These are phyloP conservation scores for Tylopilus orsonianus DNA, from an alignment of 1,284 basidiomycete genomes.

Conservation along the genomic window DNA sequence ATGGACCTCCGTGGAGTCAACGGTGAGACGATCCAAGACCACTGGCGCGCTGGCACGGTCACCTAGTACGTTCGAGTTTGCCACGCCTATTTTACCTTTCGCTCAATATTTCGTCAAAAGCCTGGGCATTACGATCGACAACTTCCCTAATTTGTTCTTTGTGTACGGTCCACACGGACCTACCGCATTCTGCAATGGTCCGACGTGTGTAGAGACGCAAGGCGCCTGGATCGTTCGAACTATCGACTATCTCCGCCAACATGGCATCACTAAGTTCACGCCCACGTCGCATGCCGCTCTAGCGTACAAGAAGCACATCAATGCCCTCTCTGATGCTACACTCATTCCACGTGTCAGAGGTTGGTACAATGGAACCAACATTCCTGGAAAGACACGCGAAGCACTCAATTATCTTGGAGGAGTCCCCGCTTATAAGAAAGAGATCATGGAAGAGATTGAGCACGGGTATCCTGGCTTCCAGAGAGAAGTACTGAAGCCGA, in stretches of 20 bases:
- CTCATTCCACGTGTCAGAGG: constrained; percentile 9
- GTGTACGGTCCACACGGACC: constrained; percentile 22
- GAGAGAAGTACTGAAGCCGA: constrained; percentile 3
- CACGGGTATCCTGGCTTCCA: constrained; percentile 15
- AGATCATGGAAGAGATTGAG: constrained; percentile 18
- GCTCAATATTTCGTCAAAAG: neutral
- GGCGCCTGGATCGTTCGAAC: constrained; percentile 14
- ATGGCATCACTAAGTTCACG: constrained; percentile 19
- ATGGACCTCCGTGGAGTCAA: constrained; percentile 12
- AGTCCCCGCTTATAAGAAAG: constrained; percentile 2
- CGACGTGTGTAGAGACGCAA: constrained; percentile 9
- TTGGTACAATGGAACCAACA: constrained; percentile 11
- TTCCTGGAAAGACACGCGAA: constrained; percentile 16
- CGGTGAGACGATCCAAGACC: constrained; percentile 20
- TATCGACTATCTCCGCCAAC: constrained; percentile 11
- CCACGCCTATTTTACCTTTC: neutral
- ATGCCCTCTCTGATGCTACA: neutral
- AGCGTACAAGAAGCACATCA: constrained; percentile 11
- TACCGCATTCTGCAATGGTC: constrained; percentile 10
- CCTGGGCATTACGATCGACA: constrained; percentile 20
- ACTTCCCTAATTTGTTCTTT: constrained; percentile 24
- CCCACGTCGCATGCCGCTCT: constrained; percentile 11
- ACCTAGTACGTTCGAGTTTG: constrained; percentile 20
- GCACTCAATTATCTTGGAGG: constrained; percentile 15
- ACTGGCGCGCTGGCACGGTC: constrained; percentile 15